These are phyloP conservation scores for Xylaria telfairii DNA, from an alignment of 495 filamentous ascomycete genomes.

Conservation along the genomic window DNA sequence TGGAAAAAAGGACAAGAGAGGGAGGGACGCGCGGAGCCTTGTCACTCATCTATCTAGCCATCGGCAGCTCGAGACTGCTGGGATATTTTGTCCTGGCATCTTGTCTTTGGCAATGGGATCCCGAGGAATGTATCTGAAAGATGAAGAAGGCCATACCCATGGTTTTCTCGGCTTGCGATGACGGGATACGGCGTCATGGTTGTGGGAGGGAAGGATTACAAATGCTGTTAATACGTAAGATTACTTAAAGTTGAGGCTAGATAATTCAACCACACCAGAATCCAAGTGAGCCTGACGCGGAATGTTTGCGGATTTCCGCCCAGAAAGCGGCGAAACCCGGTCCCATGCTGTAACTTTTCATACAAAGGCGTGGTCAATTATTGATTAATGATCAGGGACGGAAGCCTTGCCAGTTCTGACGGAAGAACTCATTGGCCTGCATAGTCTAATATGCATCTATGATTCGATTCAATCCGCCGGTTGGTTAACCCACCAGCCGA, in stretches of 20 bases:
- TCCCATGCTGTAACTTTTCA: neutral
- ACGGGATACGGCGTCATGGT: slow-evolving; percentile 12
- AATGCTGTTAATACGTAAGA: neutral
- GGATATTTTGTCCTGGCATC: neutral
- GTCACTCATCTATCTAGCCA: neutral
- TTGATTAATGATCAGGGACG: slow-evolving; percentile 7
- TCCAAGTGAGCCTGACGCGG: neutral
- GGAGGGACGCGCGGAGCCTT: neutral
- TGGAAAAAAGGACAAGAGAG: neutral
- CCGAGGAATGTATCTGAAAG: neutral
- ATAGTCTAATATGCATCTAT: neutral
- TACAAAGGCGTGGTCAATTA: neutral
- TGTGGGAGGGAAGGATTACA: slow-evolving; percentile 5
- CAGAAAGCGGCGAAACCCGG: neutral
- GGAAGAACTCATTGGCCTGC: neutral
- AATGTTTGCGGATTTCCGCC: neutral
- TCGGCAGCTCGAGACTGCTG: neutral
- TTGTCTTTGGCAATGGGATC: neutral
- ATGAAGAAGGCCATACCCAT: neutral
- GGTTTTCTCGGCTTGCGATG: neutral
- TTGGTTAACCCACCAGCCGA: neutral
- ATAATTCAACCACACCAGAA: neutral
- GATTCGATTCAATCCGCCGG: neutral
- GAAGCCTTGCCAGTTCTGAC: neutral
- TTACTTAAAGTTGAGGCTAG: neutral